phyloP scores from a whole-genome alignment of 1,139 yeast genomes.

The Hansenula sp. region DNA sequence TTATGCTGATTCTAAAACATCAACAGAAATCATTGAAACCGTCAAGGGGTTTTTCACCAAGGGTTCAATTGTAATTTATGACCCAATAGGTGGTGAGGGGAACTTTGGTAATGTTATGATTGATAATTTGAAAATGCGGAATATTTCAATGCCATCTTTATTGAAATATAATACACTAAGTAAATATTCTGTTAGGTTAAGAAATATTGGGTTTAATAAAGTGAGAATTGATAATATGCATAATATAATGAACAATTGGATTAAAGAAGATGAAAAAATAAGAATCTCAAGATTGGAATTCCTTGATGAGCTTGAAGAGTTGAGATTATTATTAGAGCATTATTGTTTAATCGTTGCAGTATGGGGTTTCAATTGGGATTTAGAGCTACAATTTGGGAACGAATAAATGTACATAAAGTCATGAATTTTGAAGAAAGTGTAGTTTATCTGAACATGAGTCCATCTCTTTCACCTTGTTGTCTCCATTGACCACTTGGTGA shows the following conservation, averaged over 20 bases:
- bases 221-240: slow-evolving; percentile 53
- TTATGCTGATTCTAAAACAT: slow-evolving; percentile 59
- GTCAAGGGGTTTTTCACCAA: slow-evolving; percentile 18
- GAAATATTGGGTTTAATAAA: slow-evolving; percentile 15
- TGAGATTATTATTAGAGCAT: slow-evolving; percentile 68
- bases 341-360: slow-evolving; percentile 53
- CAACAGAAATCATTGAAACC: slow-evolving; percentile 44
- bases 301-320: slow-evolving; percentile 88
- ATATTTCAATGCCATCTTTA: slow-evolving; percentile 68
- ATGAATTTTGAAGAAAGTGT: no score
- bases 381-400: slow-evolving; percentile 3
- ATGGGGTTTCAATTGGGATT: slow-evolving; percentile 18
- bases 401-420: neutral
- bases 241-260: slow-evolving; percentile 57
- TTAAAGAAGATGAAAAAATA: slow-evolving; percentile 39
- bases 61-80: slow-evolving; percentile 62
- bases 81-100: slow-evolving; percentile 78
- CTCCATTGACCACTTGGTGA: slow-evolving; percentile 67
- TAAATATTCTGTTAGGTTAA: slow-evolving; percentile 40
- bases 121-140: slow-evolving; percentile 54
- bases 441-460: slow-evolving; percentile 54
- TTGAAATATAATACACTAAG: slow-evolving; percentile 45
- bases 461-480: slow-evolving; percentile 71
- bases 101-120: slow-evolving; percentile 83
- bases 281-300: slow-evolving; percentile 67